Evolutionary conservation across 2,329 filamentous ascomycete genomes (phyloP).

Genomic region (Keithomyces neogunnii): DNA sequence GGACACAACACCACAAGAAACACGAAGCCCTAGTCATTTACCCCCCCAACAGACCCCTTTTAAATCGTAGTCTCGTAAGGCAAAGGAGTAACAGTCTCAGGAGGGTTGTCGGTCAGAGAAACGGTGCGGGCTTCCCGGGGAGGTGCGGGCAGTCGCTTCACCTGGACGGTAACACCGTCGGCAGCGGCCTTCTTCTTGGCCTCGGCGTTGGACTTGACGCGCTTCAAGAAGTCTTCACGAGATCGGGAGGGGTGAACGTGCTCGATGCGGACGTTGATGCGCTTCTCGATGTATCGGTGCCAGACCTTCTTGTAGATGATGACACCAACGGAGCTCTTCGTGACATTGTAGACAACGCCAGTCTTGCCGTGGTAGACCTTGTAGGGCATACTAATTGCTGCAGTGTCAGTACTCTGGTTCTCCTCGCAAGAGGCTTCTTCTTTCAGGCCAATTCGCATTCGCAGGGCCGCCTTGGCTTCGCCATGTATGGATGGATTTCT

Average conservation of each 20-base stretch:
- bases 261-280: constrained; percentile 97
- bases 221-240: constrained; percentile 90
- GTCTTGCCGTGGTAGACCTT: constrained; percentile 99
- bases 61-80: constrained; percentile 99
- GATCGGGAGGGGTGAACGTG: constrained; percentile 93
- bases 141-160: constrained; percentile 81
- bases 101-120: constrained; percentile 71
- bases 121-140: constrained; percentile 78
- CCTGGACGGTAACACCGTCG: constrained; percentile 75
- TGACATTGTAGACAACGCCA: constrained; percentile 97
- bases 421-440: background rate
- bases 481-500: constrained; percentile 26
- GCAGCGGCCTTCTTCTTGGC: constrained; percentile 90
- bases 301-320: constrained; percentile 99
- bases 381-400: constrained; percentile 74
- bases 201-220: constrained; percentile 93
- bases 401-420: constrained; percentile 23
- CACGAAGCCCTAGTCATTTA: constrained; percentile 22
- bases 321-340: constrained; percentile 94
- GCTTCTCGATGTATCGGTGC: constrained; percentile 99
- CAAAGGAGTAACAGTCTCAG: constrained; percentile 85
- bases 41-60: constrained; percentile 24
- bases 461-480: background rate
- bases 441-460: background rate
- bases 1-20: constrained; percentile 34